Conservation (phyloP, 1,284 basidiomycete genomes). For the Uromyces viciae-fabae region DNA sequence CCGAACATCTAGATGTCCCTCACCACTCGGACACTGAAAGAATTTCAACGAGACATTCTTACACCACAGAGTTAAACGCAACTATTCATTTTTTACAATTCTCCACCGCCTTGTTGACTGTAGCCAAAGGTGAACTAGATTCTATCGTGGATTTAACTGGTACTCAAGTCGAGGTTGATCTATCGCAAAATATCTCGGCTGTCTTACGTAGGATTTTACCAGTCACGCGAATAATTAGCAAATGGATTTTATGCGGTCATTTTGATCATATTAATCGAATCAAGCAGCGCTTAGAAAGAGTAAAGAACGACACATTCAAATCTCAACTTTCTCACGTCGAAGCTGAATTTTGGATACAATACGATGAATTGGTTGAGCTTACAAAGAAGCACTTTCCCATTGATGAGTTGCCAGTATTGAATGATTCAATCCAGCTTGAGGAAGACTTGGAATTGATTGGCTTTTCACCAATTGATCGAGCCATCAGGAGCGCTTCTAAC, state of each 20-base stretch:
- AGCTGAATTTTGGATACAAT: conserved; percentile 68
- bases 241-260: conserved; percentile 70
- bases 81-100: conserved; percentile 28
- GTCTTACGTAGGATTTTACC: conserved; percentile 79
- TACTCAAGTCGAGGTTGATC: conserved; percentile 1
- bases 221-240: conserved; percentile 76
- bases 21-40: neutral
- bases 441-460: conserved; percentile 88
- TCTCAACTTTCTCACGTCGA: conserved; percentile 46
- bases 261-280: conserved; percentile 43
- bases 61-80: conserved; percentile 19
- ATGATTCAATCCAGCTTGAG: conserved; percentile 67
- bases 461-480: conserved; percentile 72
- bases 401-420: conserved; percentile 61
- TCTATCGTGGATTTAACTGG: conserved; percentile 3
- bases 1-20: neutral
- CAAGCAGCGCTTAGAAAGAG: neutral
- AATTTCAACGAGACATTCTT: neutral
- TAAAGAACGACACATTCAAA: neutral
- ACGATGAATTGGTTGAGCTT: conserved; percentile 66
- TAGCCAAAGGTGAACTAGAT: conserved; percentile 1
- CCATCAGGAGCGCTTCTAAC: conserved; percentile 51
- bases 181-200: conserved; percentile 64
- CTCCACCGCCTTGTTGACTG: conserved; percentile 6
- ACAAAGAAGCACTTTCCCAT: conserved; percentile 69